Evolutionary conservation across 495 filamentous ascomycete species (phyloP).

Genomic region (Penicillium paxilli): DNA sequence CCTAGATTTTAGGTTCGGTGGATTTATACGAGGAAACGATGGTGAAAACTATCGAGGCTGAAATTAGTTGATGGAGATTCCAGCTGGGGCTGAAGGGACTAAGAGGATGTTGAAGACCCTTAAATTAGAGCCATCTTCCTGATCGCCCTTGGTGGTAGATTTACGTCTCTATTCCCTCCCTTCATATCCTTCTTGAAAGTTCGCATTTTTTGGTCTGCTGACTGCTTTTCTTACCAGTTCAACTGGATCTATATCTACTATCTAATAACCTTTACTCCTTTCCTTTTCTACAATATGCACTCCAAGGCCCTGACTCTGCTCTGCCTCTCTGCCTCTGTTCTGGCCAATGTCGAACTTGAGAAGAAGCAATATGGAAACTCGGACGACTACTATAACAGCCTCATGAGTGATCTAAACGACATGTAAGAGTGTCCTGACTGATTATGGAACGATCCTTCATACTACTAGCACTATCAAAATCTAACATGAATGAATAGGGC

Average conservation of each 20-base stretch:
- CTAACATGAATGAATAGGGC: conserved; percentile 3
- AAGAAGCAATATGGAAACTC: conserved; percentile 14
- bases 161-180: neutral
- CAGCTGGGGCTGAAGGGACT: neutral
- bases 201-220: neutral
- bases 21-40: neutral
- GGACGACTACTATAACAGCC: conserved; percentile 11
- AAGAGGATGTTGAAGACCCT: neutral
- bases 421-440: conserved; percentile 8
- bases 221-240: neutral
- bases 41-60: neutral
- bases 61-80: neutral
- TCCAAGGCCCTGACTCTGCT: conserved; percentile 10
- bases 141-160: neutral
- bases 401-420: conserved; percentile 11
- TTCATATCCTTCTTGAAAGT: neutral
- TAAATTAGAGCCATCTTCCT: neutral
- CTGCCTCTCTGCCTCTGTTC: conserved; percentile 3
- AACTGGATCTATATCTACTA: neutral
- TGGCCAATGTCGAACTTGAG: conserved; percentile 6
- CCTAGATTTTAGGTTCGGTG: neutral
- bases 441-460: neutral
- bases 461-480: too few relatives aligned
- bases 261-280: neutral
- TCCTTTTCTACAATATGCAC: conserved; percentile 4